These are phyloP conservation scores for Symbiodinium pilosum DNA, from an alignment of 73 alveolate genomes.

Conservation along the genomic window DNA sequence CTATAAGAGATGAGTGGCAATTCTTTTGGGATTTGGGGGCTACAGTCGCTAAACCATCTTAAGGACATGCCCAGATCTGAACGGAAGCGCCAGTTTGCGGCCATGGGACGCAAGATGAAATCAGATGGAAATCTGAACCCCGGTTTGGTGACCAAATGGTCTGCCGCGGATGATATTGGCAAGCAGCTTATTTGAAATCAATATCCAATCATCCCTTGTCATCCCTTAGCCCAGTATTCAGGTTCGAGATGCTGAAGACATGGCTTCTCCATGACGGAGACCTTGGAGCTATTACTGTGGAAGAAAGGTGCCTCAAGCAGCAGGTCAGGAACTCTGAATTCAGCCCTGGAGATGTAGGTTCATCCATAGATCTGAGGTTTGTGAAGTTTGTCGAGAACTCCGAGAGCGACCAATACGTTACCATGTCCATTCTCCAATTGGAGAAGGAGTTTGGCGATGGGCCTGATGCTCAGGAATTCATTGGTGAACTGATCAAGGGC, in stretches of 20 bases:
- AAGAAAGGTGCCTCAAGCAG: slow-evolving; percentile 34
- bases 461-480: neutral
- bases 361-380: neutral
- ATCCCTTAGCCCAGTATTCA: too few species aligned
- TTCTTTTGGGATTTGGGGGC: too few species aligned
- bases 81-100: slow-evolving; percentile 52
- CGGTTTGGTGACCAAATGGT: neutral
- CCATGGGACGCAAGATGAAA: neutral
- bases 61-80: slow-evolving; percentile 14
- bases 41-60: too few species aligned
- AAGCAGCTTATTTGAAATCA: too few species aligned
- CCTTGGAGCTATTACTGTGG: slow-evolving; percentile 7
- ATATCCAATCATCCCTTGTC: too few species aligned
- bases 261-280: slow-evolving; percentile 23
- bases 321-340: too few species aligned
- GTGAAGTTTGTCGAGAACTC: neutral
- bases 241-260: slow-evolving; percentile 41
- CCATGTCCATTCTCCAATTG: slow-evolving; percentile 3
- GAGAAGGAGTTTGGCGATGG: slow-evolving; percentile 1
- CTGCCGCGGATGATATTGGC: neutral
- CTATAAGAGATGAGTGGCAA: too few species aligned
- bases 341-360: too few species aligned
- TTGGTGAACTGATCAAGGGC: neutral
- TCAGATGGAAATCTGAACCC: neutral
- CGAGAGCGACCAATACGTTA: neutral